Evolutionary conservation across 805 yeast species (phyloP).

Genomic region (Dipodascus geniculatus): DNA sequence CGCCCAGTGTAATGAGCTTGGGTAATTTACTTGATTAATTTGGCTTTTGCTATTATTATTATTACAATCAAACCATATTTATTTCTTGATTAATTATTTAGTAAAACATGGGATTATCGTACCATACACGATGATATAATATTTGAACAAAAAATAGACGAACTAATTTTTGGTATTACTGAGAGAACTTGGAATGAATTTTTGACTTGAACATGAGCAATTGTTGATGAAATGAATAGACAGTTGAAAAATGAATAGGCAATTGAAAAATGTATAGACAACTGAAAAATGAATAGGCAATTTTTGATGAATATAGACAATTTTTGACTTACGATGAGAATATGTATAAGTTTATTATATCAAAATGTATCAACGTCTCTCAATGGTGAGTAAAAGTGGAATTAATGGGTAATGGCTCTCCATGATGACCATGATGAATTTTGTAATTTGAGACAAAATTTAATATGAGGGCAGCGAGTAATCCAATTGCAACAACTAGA

Average conservation of each 20-base stretch:
- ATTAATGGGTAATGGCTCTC: not conserved
- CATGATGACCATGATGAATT: not conserved
- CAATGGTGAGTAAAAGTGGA: not conserved
- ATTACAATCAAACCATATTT: not conserved
- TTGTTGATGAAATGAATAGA: no score
- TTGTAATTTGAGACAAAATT: constrained; percentile 37
- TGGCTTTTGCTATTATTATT: not conserved
- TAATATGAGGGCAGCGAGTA: constrained; percentile 51
- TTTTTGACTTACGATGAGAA: no score
- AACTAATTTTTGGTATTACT: not conserved
- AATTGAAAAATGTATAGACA: no score
- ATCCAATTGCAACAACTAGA: constrained; percentile 57
- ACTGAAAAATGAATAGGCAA: no score
- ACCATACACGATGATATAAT: not conserved
- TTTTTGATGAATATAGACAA: no score
- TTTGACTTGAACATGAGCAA: no score
- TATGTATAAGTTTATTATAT: no score
- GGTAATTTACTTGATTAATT: not conserved
- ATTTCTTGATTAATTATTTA: not conserved
- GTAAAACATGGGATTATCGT: not conserved
- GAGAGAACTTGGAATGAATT: no score
- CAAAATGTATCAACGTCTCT: no score
- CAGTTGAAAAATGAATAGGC: no score
- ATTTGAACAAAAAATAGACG: not conserved
- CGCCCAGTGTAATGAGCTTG: not conserved